Evolutionary conservation across 73 alveolate species (phyloP).

Genomic region (Stentor coeruleus): DNA sequence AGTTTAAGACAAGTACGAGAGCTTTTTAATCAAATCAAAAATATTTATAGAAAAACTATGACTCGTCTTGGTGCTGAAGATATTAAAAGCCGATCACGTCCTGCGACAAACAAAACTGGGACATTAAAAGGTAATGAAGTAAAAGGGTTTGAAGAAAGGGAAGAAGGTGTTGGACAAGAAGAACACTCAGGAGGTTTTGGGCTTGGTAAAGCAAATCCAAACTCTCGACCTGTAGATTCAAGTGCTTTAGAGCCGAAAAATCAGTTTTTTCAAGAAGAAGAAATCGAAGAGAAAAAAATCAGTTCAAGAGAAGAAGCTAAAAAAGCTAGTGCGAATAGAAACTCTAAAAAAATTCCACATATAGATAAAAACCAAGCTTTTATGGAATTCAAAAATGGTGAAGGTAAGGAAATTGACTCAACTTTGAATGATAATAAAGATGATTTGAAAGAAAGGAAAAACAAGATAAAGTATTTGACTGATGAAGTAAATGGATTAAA

Average conservation of each 20-base stretch:
- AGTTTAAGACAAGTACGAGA: slow-evolving; percentile 91
- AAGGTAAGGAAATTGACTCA: slow-evolving; percentile 75
- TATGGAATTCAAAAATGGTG: slow-evolving; percentile 73
- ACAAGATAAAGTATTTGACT: slow-evolving; percentile 32
- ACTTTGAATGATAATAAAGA: slow-evolving; percentile 51
- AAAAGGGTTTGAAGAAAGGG: slow-evolving; percentile 47
- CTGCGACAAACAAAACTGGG: slow-evolving; percentile 38
- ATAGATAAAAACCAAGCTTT: slow-evolving; percentile 61
- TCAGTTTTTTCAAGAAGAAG: slow-evolving; percentile 36
- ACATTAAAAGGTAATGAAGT: slow-evolving; percentile 28
- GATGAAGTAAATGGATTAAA: slow-evolving; percentile 47
- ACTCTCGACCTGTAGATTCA: slow-evolving; percentile 67
- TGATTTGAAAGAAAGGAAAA: slow-evolving; percentile 83
- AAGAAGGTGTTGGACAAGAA: slow-evolving; percentile 72
- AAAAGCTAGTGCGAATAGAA: slow-evolving; percentile 29
- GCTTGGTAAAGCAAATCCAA: slow-evolving; percentile 74
- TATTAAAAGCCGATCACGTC: slow-evolving; percentile 39
- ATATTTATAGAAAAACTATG: slow-evolving; percentile 72
- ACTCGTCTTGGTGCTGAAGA: slow-evolving; percentile 56
- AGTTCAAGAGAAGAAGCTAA: slow-evolving; percentile 39
- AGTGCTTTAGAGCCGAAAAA: slow-evolving; percentile 44
- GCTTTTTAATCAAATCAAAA: slow-evolving; percentile 85
- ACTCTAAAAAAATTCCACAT: slow-evolving; percentile 33
- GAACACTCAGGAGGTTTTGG: slow-evolving; percentile 74
- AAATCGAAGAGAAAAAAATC: slow-evolving; percentile 40